Percentiles rank a stretch among this genome's conserved stretches.
These are phyloP conservation scores for Nothophaeocryptopus gaeumannii DNA, from an alignment of 2,329 filamentous ascomycete species.

Conservation along the genomic window DNA sequence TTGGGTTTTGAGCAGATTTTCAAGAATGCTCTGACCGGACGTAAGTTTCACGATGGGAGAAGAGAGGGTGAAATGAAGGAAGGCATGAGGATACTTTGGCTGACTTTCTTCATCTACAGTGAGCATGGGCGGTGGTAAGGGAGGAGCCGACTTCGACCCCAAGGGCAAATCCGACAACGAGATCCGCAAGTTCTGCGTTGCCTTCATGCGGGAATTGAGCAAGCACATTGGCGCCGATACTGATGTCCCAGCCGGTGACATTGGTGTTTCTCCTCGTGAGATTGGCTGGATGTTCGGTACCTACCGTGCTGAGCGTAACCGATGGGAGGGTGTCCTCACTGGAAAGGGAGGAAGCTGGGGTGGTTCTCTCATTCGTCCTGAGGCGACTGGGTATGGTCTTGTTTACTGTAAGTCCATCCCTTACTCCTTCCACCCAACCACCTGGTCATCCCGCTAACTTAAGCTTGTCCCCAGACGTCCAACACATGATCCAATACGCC, in stretches of 20 bases:
- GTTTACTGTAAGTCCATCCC: slow-evolving; percentile 64
- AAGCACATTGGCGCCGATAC: slow-evolving; percentile 96
- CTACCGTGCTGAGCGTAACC: slow-evolving; percentile 83
- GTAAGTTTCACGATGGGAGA: slow-evolving; percentile 54
- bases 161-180: slow-evolving; percentile 98
- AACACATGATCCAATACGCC: slow-evolving; percentile 91
- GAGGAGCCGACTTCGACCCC: slow-evolving; percentile 96
- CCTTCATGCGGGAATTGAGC: slow-evolving; percentile 94
- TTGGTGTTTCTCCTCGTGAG: slow-evolving; percentile 88
- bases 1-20: slow-evolving; percentile 99
- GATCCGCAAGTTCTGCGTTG: slow-evolving; percentile 93
- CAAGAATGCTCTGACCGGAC: slow-evolving; percentile 96
- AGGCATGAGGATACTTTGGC: background rate
- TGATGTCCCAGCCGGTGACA: slow-evolving; percentile 94
- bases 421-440: background rate
- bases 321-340: slow-evolving; percentile 93
- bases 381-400: slow-evolving; percentile 94
- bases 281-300: slow-evolving; percentile 93
- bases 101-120: slow-evolving; percentile 47
- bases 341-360: slow-evolving; percentile 94
- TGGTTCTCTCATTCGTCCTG: slow-evolving; percentile 87
- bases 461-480: slow-evolving; percentile 57
- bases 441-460: slow-evolving; percentile 10
- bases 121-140: slow-evolving; percentile 96
- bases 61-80: background rate